Conservation (phyloP, 2,329 filamentous ascomycete species). For the Fusarium sp. region DNA sequence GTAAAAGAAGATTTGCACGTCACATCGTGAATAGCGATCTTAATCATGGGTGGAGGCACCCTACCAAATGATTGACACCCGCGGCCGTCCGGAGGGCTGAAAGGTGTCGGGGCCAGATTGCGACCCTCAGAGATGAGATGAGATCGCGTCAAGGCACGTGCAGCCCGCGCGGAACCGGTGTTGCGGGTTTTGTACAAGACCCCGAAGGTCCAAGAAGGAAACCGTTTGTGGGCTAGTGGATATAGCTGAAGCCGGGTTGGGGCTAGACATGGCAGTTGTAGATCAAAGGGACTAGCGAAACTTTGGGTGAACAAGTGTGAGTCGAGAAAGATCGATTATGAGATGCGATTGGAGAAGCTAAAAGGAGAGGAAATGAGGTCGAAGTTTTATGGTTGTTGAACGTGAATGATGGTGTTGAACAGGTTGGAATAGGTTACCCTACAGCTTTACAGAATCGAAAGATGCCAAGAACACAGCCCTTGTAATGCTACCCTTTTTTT, state of each 20-base stretch:
- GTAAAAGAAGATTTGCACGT: background rate
- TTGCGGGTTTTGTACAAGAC: background rate
- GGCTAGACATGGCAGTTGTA: conserved; percentile 15
- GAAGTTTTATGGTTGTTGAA: background rate
- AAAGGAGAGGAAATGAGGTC: background rate
- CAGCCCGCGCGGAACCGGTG: background rate
- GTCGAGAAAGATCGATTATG: background rate
- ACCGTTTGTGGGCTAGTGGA: conserved; percentile 1
- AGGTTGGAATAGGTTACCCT: background rate
- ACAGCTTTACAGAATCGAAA: background rate
- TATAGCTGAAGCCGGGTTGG: background rate
- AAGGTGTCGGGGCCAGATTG: background rate
- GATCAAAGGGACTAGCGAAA: conserved; percentile 22
- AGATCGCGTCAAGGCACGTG: background rate
- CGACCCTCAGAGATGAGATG: background rate
- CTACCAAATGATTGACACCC: background rate
- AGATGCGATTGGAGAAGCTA: conserved; percentile 16
- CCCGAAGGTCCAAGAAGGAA: background rate
- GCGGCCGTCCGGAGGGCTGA: background rate
- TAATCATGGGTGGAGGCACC: conserved; percentile 13
- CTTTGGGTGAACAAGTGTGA: conserved; percentile 6
- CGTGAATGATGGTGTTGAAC: background rate
- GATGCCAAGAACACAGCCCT: background rate
- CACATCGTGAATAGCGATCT: conserved; percentile 19
- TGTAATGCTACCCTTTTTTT: background rate